Conservation (phyloP, 192 early-diverging fungal genomes). For the Coemansia furcata region DNA sequence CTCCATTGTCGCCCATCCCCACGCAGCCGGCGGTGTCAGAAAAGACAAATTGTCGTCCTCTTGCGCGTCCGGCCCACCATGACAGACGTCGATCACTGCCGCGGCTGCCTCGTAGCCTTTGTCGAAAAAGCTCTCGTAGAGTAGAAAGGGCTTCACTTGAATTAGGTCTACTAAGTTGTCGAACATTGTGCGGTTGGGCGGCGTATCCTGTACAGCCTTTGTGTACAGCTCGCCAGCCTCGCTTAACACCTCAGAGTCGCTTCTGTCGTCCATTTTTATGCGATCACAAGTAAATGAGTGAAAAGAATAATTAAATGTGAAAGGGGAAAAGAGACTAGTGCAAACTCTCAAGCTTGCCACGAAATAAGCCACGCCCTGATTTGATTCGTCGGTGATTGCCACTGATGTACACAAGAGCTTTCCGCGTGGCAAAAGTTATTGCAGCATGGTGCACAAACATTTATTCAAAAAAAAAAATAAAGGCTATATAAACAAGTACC, state of each 20-base stretch:
- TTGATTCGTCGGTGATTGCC: no score
- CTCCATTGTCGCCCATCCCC: conserved; percentile 54
- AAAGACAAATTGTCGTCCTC: conserved; percentile 35
- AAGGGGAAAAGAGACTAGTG: not conserved
- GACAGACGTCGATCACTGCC: conserved; percentile 25
- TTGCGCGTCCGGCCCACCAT: not conserved
- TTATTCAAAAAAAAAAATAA: no score
- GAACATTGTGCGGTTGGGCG: conserved; percentile 47
- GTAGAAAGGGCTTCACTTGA: conserved; percentile 27
- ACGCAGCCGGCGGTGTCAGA: conserved; percentile 41
- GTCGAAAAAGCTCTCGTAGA: conserved; percentile 33
- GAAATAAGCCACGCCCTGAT: no score
- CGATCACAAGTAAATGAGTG: not conserved
- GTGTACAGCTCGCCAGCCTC: conserved; percentile 26
- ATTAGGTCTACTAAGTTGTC: conserved; percentile 43
- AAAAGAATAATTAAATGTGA: not conserved
- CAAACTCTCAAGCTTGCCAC: no score
- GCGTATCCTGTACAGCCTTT: conserved; percentile 35
- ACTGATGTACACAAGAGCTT: no score
- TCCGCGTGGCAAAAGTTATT: no score
- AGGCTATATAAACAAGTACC: no score
- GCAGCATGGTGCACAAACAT: no score
- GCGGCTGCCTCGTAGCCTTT: conserved; percentile 34
- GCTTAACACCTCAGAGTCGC: not conserved
- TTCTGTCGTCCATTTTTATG: conserved; percentile 9